phyloP scores from a whole-genome alignment of 2,329 filamentous ascomycete genomes.

The Scedosporium boydii region DNA sequence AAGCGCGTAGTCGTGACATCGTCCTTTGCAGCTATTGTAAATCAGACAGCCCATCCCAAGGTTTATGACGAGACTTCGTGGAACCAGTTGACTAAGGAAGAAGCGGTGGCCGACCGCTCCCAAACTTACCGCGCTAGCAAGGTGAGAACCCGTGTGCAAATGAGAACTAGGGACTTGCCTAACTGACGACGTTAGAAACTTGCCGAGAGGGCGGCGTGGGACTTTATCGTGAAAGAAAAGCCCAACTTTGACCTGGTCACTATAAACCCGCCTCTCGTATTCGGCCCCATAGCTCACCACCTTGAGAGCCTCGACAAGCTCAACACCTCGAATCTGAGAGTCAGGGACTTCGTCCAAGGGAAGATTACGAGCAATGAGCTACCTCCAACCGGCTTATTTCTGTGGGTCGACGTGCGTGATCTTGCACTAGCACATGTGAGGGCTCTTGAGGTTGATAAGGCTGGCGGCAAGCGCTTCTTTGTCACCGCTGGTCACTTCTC shows the following conservation, averaged over 20 bases:
- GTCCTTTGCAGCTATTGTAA: conserved; percentile 43
- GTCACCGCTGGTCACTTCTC: conserved; percentile 35
- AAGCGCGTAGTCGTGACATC: conserved; percentile 60
- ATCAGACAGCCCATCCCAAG: conserved; percentile 23
- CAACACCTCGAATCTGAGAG: conserved; percentile 44
- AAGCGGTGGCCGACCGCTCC: conserved; percentile 27
- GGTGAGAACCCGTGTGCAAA: too few species aligned
- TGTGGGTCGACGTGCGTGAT: conserved; percentile 49
- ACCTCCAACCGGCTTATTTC: conserved; percentile 27
- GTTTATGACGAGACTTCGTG: conserved; percentile 39
- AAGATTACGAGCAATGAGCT: conserved; percentile 33
- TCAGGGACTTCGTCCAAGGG: conserved; percentile 40
- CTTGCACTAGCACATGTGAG: conserved; percentile 42
- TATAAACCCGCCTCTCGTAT: conserved; percentile 45
- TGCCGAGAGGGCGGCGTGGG: conserved; percentile 44
- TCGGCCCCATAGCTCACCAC: conserved; percentile 42
- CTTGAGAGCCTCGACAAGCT: conserved; percentile 33
- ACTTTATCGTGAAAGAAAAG: conserved; percentile 33
- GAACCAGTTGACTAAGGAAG: conserved; percentile 41
- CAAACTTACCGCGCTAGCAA: conserved; percentile 41
- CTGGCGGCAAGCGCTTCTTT: conserved; percentile 42
- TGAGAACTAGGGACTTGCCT: too few species aligned
- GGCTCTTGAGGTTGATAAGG: conserved; percentile 37
- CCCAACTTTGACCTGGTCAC: conserved; percentile 42
- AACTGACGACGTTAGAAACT: conserved; percentile 29